Evolutionary conservation across 306 rosid species (phyloP), one percentile per base, ranked within the genome.

Genomic region (Cucumis melo): DNA sequence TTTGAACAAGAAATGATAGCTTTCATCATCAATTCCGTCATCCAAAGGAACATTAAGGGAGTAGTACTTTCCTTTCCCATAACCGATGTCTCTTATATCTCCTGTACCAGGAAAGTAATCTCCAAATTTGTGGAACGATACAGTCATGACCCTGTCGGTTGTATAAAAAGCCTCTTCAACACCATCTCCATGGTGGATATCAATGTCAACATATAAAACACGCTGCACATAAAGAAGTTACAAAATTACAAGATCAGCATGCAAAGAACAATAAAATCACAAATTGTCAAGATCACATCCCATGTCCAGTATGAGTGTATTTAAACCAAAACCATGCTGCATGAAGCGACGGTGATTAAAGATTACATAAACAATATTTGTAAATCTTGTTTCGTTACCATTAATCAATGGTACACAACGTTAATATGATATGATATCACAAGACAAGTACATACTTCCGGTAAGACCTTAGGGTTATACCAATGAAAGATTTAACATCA

Each of bases 111-210:
- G 95, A 78, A 91, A 91, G 79, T 91, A 91, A 59, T 91, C 97
- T 78, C 97, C 97, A 82, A 91, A 91, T 78, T 91, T 91, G 75
- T 91, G 97, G 82, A 91, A 91, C 9, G 97, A 91, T 79, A 91
- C 97, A 32, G 97, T 91, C 97, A 89, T 91, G 82, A 91, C 97
- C 79, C 97, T 87, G 55, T 91, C 95, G 5, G 95, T 91, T 11
- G 95, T 91, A 85, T 91, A 91, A 84, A 91, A 91, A 16, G 97
- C 97, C 86, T 91, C 97, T 83, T 91, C 97, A 38, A 91, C 97
- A 60, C 97, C 94, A 44, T 91, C 97, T 56, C 97, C 97, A 74
- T 91, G 97, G 87, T 91, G 97, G 73, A 91, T 91, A 80, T 91
- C 97, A 64, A 91, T 91, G 81, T 91, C 97, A 80, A 91, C 94